Conservation (phyloP, 2,329 filamentous ascomycete genomes). For the Scopulariopsis brevicaulis region DNA sequence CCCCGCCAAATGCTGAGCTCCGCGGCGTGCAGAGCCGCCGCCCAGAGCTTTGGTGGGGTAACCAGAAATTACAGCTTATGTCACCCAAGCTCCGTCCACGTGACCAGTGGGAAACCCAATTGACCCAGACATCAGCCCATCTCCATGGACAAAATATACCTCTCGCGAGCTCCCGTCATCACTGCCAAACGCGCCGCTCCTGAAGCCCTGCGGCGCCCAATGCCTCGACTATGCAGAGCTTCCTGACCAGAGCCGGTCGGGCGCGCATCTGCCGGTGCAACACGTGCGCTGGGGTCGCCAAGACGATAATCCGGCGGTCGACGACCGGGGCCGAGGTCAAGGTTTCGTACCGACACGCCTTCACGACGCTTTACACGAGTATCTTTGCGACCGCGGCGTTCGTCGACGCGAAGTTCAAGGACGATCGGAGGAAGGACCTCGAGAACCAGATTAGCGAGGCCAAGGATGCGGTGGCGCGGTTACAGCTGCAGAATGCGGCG, state of each 20-base stretch:
- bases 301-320: slow-evolving; percentile 24
- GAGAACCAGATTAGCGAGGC: slow-evolving; percentile 34
- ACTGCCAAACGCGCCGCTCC: background rate
- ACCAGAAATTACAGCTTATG: background rate
- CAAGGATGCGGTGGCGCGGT: slow-evolving; percentile 7
- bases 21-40: background rate
- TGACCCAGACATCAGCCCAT: slow-evolving; percentile 1
- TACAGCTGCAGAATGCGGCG: slow-evolving; percentile 7
- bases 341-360: slow-evolving; percentile 37
- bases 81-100: background rate
- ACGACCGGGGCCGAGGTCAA: slow-evolving; percentile 37
- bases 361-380: slow-evolving; percentile 58
- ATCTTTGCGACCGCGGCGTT: slow-evolving; percentile 55
- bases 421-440: slow-evolving; percentile 45
- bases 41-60: background rate
- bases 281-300: slow-evolving; percentile 41
- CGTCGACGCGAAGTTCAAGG: slow-evolving; percentile 48
- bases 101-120: background rate
- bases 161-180: background rate
- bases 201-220: slow-evolving; percentile 7
- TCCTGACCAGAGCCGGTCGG: slow-evolving; percentile 58
- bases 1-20: background rate
- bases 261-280: slow-evolving; percentile 53
- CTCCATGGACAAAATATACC: background rate
- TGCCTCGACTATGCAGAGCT: slow-evolving; percentile 48